Conservation (phyloP, 1,139 yeast species). For the Nakaseomyces delphensis region DNA sequence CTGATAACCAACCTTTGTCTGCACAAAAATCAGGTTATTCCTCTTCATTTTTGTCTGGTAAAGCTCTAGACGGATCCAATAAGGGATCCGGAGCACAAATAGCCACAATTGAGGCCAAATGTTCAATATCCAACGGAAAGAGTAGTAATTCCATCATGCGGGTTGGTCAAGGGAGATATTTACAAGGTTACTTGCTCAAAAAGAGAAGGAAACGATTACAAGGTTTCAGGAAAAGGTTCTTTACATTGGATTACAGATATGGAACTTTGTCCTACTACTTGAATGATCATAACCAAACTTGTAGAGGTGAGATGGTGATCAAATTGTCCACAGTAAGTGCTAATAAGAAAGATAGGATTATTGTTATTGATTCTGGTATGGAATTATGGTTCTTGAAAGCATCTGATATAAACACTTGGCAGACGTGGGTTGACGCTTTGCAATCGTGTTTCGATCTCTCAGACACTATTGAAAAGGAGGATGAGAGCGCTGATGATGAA, state of each 20-base stretch:
- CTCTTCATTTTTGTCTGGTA: slow-evolving; percentile 7
- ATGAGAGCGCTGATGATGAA: not conserved
- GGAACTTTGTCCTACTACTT: slow-evolving; percentile 78
- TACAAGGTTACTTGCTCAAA: slow-evolving; percentile 72
- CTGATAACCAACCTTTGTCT: slow-evolving; percentile 14
- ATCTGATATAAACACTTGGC: slow-evolving; percentile 53
- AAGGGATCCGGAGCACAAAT: not conserved
- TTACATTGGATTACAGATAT: slow-evolving; percentile 69
- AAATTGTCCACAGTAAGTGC: slow-evolving; percentile 75
- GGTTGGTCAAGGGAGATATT: slow-evolving; percentile 31
- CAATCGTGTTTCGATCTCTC: slow-evolving; percentile 25
- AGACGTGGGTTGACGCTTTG: slow-evolving; percentile 75
- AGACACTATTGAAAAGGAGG: slow-evolving; percentile 7
- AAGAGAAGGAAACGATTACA: slow-evolving; percentile 74
- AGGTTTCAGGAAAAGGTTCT: slow-evolving; percentile 79
- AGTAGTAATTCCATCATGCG: slow-evolving; percentile 15
- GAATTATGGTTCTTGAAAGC: slow-evolving; percentile 90
- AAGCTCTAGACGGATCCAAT: not conserved
- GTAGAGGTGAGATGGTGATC: slow-evolving; percentile 90
- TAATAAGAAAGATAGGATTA: slow-evolving; percentile 54
- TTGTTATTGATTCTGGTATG: slow-evolving; percentile 88
- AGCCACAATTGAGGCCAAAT: slow-evolving; percentile 10
- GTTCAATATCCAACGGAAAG: slow-evolving; percentile 45
- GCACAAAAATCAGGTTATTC: slow-evolving; percentile 18
- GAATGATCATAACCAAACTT: slow-evolving; percentile 56